Evolutionary conservation across 352 stramenopile species (phyloP), one percentile per base, ranked within the genome.

Genomic region (Pythium folliculosum): DNA sequence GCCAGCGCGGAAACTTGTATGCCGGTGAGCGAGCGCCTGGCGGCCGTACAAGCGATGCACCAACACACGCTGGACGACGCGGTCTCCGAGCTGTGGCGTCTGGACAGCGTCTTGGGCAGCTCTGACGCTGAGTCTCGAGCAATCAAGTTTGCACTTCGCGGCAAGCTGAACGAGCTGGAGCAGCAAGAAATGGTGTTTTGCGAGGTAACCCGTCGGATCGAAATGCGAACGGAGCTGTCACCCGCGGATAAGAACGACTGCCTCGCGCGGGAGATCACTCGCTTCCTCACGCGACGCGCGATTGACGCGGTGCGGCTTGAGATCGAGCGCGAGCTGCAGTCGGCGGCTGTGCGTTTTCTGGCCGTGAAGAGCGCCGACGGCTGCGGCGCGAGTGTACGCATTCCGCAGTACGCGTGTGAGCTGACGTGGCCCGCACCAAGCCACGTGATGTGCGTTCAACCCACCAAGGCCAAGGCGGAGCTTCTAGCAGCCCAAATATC

Each of bases 101-200:
- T 54, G 21, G 48, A 54, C 7, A 16, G 17, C 40, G 17, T 5
- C 14, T 6, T n/a, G 3, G 40, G 40, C 17, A 3, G 14, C 40
- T 6, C 40, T 13, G 21, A 54, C 48, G 48, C 48, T 5, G 12
- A 35, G 4, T 22, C 5, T 4, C 48, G 48, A 3, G 21, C 48
- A 5, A 37, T 54, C 16, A 54, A 38, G 48, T 32, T 54, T 54
- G 48, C 48, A 6, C 1, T 54, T 17, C 48, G 12, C 8, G 48
- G 22, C 48, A 54, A 54, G 48, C 10, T 54, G 16, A 54, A 37
- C 6, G 48, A 54, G 48, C 22, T 54, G 48, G 48, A 16, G 48
- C 5, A 54, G 48, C 48, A 54, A 37, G 9, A 21, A 8, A 13
- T n/a, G 8, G 23, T 35, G 22, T 54, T 54, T n/a, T 6, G 35